Conservation (phyloP, 1,284 basidiomycete species). For the Ceratobasidium sp. region DNA sequence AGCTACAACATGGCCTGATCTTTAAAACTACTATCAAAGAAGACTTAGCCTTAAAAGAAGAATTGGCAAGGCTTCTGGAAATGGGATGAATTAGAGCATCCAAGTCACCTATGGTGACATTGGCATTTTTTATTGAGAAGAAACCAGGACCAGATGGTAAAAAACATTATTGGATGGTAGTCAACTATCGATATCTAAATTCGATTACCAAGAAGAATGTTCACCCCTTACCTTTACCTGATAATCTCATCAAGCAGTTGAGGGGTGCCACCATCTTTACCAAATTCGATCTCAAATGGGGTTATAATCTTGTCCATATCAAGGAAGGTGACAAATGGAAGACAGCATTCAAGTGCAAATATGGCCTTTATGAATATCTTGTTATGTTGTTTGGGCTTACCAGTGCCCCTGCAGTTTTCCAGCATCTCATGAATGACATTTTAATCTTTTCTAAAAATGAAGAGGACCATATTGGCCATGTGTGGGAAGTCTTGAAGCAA, state of each 20-base stretch:
- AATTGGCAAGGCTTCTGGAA: slow-evolving; percentile 24
- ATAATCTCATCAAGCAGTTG: slow-evolving; percentile 47
- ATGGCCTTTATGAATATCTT: slow-evolving; percentile 52
- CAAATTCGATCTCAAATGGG: slow-evolving; percentile 48
- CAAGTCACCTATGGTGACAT: slow-evolving; percentile 51
- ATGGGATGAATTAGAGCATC: slow-evolving; percentile 49
- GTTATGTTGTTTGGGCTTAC: slow-evolving; percentile 55
- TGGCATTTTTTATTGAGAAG: slow-evolving; percentile 58
- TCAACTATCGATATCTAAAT: slow-evolving; percentile 57
- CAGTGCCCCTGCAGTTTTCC: slow-evolving; percentile 53
- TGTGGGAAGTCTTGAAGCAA: slow-evolving; percentile 45
- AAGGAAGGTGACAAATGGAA: slow-evolving; percentile 49
- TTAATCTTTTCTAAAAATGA: slow-evolving; percentile 53
- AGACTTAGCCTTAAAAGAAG: neutral
- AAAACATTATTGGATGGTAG: too few relatives aligned
- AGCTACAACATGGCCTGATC: slow-evolving; percentile 25
- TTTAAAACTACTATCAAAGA: slow-evolving; percentile 17
- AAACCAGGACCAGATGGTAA: slow-evolving; percentile 53
- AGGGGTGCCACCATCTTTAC: slow-evolving; percentile 46
- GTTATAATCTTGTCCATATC: slow-evolving; percentile 49
- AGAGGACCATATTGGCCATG: slow-evolving; percentile 49
- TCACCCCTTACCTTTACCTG: slow-evolving; percentile 45
- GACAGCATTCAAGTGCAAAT: slow-evolving; percentile 51
- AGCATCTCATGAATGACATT: slow-evolving; percentile 49
- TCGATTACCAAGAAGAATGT: slow-evolving; percentile 46